Percentiles rank a stretch among this genome's conserved stretches.
Evolutionary conservation across 352 stramenopile genomes (phyloP).

Genomic region (Phytopythium cucurbitacearum): DNA sequence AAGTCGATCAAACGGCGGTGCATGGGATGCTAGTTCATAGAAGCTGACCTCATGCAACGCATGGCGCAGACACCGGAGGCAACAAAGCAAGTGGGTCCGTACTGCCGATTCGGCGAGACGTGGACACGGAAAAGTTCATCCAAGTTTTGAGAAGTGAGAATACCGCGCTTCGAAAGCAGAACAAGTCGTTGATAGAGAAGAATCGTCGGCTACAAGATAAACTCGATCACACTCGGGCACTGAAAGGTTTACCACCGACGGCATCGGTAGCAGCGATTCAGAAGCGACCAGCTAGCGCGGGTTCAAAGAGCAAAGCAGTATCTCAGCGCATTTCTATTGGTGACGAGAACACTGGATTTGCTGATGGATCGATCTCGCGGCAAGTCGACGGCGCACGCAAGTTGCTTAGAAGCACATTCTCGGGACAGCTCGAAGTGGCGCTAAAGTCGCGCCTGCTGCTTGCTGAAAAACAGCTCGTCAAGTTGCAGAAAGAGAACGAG

Average conservation of each 20-base stretch:
- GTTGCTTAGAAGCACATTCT: conserved; percentile 43
- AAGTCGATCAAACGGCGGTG: too few relatives aligned
- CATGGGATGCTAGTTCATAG: too few relatives aligned
- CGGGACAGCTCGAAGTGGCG: conserved; percentile 56
- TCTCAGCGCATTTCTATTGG: background rate
- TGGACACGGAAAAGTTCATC: conserved; percentile 82
- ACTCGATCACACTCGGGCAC: conserved; percentile 16
- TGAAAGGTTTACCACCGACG: background rate
- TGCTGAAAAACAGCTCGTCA: conserved; percentile 66
- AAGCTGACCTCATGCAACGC: background rate
- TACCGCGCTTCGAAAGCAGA: conserved; percentile 63
- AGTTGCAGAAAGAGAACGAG: conserved; percentile 69
- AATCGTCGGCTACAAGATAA: conserved; percentile 67
- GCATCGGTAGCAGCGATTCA: conserved; percentile 7
- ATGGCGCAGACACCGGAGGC: conserved; percentile 19
- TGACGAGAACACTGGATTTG: conserved; percentile 13
- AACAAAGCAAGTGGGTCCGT: conserved; percentile 15
- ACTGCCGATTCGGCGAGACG: conserved; percentile 42
- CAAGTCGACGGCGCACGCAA: conserved; percentile 45
- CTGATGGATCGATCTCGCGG: conserved; percentile 23
- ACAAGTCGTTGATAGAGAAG: conserved; percentile 59
- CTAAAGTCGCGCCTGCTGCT: conserved; percentile 68
- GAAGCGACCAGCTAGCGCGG: conserved; percentile 7
- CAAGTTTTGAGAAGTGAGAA: conserved; percentile 79
- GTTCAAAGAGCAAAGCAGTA: conserved; percentile 11